Base-by-base conservation (phyloP, 371 early-diverging fungal species). In the Mortierella sp. region DNA sequence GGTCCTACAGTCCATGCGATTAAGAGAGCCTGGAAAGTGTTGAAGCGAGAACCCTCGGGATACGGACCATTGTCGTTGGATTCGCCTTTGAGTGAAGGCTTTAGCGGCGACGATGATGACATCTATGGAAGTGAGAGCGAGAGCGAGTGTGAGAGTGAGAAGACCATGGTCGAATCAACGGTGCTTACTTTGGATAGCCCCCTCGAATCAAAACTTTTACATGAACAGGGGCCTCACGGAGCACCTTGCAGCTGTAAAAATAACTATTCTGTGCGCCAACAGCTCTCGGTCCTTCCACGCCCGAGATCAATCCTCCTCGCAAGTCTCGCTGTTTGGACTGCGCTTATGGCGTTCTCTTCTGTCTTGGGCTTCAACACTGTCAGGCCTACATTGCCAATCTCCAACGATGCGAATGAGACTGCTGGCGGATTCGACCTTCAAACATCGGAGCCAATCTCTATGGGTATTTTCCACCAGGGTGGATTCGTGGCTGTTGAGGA, bases 271-370 rank as follows among this genome's bases (percentile, higher is more conserved):
- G 6, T 16, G 11, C 45, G 57, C 2, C 22, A 28, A 14, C 24
- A 35, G 37, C 28, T 47, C 20, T 72, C 75, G 22, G 22, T 30
- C 18, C 58, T 71, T 8, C 77, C 77, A n/a, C 74, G 75, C 1
- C 79, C 79, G 22, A 66, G 45, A 30, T 43, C 67, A 22, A 71
- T 79, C 40, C 67, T 79, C 12, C 40, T 74, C 55, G 45, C 65
- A 49, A 71, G 79, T 68, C 75, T 79, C 20, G 71, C 59, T 16
- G 22, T 64, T 45, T 79, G 79, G 79, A 79, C 79, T 11, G 6
- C 64, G 2, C 28, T 79, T 20, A 79, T 79, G 75, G 52, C 60
- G 14, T n/a, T 74, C 22, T 79, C 79, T 0, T 62, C 75, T 16
- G 10, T n/a, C 14, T n/a, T 73, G 26, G 79, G 79, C 26, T 40